Base-by-base conservation (phyloP, 2,329 filamentous ascomycete genomes). In the Daldinia sp. region DNA sequence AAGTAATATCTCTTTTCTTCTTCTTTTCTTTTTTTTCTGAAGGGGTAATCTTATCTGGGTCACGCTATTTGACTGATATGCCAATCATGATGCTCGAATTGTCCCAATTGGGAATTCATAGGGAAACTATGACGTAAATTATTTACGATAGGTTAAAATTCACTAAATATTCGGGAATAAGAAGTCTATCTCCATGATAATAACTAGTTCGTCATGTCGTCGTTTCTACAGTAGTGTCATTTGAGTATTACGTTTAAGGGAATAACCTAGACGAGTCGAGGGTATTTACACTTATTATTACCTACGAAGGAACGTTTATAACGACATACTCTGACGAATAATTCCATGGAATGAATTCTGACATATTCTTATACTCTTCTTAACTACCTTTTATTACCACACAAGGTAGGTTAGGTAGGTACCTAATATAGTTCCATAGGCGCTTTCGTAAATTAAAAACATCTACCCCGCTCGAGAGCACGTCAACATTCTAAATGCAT, bases 31-130 rank as follows among this genome's bases (percentile, higher is more conserved):
- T 26, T 10, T 48, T 26, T 48, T 48, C n/a, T 12, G 6, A 6
- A 30, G 46, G 23, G 9, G 5, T 37, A 18, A 20, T 53, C 18
- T 13, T 35, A 20, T 50, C 33, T 13, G n/a, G 50, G 18, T 20
- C 28, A 18, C 15, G 15, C 23, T 15, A 6, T 33, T 33, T 46
- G 18, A 44, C 20, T 46, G 20, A 28, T 51, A 51, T 20, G 42
- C 67, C 59, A 69, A 66, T 66, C 54, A 67, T 56, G 41, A 39
- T 33, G 30, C 42, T 23, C 44, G 41, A 50, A 37, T 50, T 15
- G 13, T 60, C 60, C 48, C 9, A 56, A 67, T 67, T 23, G 46
- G 65, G 65, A 59, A 63, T 61, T 6, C 33, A 10, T 20, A 44
- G 30, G 10, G 12, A 37, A 51, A 35, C 18, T 13, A 46, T 60